Evolutionary conservation across 306 rosid species (phyloP), one percentile per base, ranked within the genome.

Genomic region (Rosa multiflora): DNA sequence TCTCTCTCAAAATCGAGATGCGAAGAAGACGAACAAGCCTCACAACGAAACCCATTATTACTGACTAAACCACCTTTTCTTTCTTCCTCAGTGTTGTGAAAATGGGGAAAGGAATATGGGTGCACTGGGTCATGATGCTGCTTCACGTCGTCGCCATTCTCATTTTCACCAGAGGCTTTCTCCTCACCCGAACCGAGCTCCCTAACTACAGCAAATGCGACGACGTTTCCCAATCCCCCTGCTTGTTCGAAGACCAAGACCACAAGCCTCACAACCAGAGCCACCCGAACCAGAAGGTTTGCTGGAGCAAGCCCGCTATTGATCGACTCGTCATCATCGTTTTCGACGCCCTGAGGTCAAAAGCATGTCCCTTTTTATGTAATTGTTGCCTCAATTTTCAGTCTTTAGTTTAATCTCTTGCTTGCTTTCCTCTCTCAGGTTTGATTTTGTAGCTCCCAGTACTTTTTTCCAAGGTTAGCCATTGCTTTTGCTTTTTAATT

Each of bases 361-460:
- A 46, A 55, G 9, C 49, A 40, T 70, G 15, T 56, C 71, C 26
- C 1, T 26, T 72, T n/a, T 17, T 8, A 0, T 6, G 12, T 64
- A 13, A 32, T 32, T 52, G 2, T 32, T 32, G 26, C 0, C 26
- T 23, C 44, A 14, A 10, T 43, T 10, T 58, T 59, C 48, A 42
- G 44, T 43, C 26, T 40, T n/a, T 10, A 14, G 21, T 26, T 63
- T 29, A 14, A 3, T 14, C 8, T 42, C 47, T 40, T n/a, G 58
- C 21, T 39, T 17, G n/a, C 74, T 26, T 23, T 23, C 1, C 10
- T 29, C 26, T 13, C 2, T 73, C 85, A 92, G 99, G 85, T 92
- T 92, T 81, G 99, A 95, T 82, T 92, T 93, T 66, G 96, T 91
- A 43, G 99, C 97, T 83, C 99, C 99, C 4, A 93, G 96, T 58